Evolutionary conservation across 495 filamentous ascomycete genomes (phyloP), one percentile per base, ranked within the genome.

Genomic region (Symbiotaphrina buchneri): DNA sequence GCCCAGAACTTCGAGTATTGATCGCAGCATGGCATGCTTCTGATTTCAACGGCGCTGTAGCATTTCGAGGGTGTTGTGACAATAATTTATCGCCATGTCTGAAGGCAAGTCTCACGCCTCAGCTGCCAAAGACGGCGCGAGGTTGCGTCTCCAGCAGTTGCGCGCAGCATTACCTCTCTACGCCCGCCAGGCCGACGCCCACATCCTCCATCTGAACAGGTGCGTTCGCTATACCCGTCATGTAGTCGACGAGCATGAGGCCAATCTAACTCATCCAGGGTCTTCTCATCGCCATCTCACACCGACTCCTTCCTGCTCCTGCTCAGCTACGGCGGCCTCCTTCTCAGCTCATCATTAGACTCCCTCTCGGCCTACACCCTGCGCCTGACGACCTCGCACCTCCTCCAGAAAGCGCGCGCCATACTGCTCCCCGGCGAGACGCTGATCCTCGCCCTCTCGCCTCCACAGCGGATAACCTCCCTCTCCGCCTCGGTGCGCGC

Each of bases 261-360:
- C 18, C 17, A n/a, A 21, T 6, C 3, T 22, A 11, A 20, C 13
- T 14, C 30, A 6, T 40, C 60, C 56, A 54, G 53, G 18, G 61
- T 68, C 40, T 53, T 75, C 28, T 58, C 63, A 32, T 68, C 57
- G 4, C 66, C 67, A 20, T 34, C 55, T 4, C 63, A 63, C 41
- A 68, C 69, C 38, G 71, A 77, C 53, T 63, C 60, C 7, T 49
- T 63, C 23, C 59, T 77, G 34, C 54, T 62, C 25, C 61, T 68
- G 33, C 46, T 73, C 38, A 69, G 71, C 40, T 80, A 85, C 54
- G 62, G 68, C 28, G 56, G 52, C 25, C 56, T 59, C 25, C 54
- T 65, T 32, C 51, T 73, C 21, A 11, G 31, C 23, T 28, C 41
- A 17, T n/a, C 37, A 28, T 38, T 47, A 17, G 21, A 33, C 16